Evolutionary conservation across 2,329 filamentous ascomycete species (phyloP), one percentile per base, ranked within the genome.

Genomic region (Penicillium sp.): DNA sequence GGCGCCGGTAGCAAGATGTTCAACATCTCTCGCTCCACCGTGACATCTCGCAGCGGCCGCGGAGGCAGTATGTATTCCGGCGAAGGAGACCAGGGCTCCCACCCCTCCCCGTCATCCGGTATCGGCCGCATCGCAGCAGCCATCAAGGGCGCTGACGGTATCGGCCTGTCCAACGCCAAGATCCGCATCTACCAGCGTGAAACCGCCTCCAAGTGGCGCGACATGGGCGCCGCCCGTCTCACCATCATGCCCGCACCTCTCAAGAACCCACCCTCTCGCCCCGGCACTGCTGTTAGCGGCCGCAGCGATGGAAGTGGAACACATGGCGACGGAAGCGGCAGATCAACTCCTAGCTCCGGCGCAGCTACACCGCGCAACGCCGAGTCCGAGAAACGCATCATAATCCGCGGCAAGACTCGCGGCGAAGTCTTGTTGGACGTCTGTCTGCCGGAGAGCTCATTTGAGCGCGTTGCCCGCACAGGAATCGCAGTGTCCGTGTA

Each of bases 401-500:
- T 95, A 13, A 83, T 96, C 20, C 81, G 79, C 4, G 83, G 82
- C 5, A 84, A 88, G 61, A 84, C 82, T 1, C 82, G 66, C 52
- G 79, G 80, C 18, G 75, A 83, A 50, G 76, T 85, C 1, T 69
- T 95, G 28, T 76, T 96, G 0, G 91, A 97, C 66, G 88, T 87
- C 1, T 89, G 89, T 39, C 74, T 96, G 1, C 86, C 86, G 9
- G 89, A 89, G 63, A 86, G 82, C 46, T 90, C 87, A 62, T 94
- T 95, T 69, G 86, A 90, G 56, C 76, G 87, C 14, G 81, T 95
- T 50, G 90, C 88, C 4, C 81, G 86, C 55, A 86, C 87, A 27
- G 90, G 90, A 38, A 91, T 96, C 59, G 87, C 93, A 1, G 83
- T 95, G 46, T 90, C 86, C 55, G 85, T 96, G 28, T 93, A 89